Evolutionary conservation across 1,139 yeast genomes (phyloP), one percentile per base, ranked within the genome.

Genomic region (Blastobotrys arbuscula): DNA sequence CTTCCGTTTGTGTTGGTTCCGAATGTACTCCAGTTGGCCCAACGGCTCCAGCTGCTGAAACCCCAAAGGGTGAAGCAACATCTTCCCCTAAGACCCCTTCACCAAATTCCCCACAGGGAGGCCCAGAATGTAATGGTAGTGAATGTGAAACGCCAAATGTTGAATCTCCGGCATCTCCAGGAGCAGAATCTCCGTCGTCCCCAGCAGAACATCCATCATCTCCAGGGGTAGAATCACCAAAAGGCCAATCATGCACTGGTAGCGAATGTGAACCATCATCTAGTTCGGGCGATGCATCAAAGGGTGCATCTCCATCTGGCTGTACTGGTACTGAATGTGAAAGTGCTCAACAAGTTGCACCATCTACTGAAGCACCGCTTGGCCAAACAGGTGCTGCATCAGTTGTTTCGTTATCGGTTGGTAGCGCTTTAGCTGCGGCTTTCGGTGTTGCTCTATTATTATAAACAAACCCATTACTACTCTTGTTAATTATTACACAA

Each of bases 11-110:
- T 18, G 26, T 20, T 36, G 26, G 13, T 12, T 12, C 10, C 10
- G 31, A 28, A 28, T 34, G 38, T 34, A 19, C 38, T 34, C 21
- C 38, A 18, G 38, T 19, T 34, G 38, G 38, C 12, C 38, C 38
- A 18, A n/a, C 38, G 2, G 20, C 38, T 19, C 18, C 31, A 28
- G 31, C 4, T 34, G 38, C 20, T 6, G 38, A 34, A 16, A 8
- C 13, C 13, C 38, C 38, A 34, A 19, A 16, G 10, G 21, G 6
- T 19, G 36, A 16, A n/a, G 36, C 36, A 7, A 5, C 36, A 16
- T 33, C 36, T 34, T 5, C 38, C 13, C 31, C 31, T 12, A 9
- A 28, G 13, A 9, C 10, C 10, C n/a, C 5, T 12, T 5, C 31
- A 4, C 31, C 31, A 28, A 9, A 28, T 12, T 3, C 31, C 3